Conservation (phyloP, 176 grass and related monocot species). For the Pontederia crassipes region DNA sequence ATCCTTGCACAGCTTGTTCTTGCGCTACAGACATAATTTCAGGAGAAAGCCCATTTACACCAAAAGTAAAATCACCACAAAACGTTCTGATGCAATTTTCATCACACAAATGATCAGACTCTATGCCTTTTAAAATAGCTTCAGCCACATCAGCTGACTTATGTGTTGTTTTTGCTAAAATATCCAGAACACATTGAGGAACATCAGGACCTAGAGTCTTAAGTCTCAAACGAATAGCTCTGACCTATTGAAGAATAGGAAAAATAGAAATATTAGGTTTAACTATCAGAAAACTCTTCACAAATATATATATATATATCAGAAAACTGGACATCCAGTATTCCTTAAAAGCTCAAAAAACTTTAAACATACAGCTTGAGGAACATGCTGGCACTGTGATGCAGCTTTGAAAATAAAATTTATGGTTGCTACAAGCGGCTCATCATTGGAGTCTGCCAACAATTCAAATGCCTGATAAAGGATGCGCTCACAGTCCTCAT, state of each 20-base stretch:
- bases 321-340: neutral
- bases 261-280: slow-evolving; percentile 12
- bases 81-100: slow-evolving; percentile 17
- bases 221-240: slow-evolving; percentile 56
- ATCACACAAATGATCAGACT: slow-evolving; percentile 61
- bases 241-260: slow-evolving; percentile 22
- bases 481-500: slow-evolving; percentile 53
- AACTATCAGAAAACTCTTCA: neutral
- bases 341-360: slow-evolving; percentile 10
- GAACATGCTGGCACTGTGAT: slow-evolving; percentile 66
- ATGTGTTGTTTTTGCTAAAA: slow-evolving; percentile 66
- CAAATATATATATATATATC: too few relatives aligned
- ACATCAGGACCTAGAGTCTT: slow-evolving; percentile 68
- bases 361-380: slow-evolving; percentile 55
- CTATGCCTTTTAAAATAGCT: slow-evolving; percentile 66
- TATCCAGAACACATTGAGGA: slow-evolving; percentile 60
- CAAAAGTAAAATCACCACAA: slow-evolving; percentile 28
- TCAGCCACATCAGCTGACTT: slow-evolving; percentile 59
- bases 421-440: slow-evolving; percentile 51
- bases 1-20: slow-evolving; percentile 48
- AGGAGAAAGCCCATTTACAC: slow-evolving; percentile 41
- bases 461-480: slow-evolving; percentile 53
- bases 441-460: slow-evolving; percentile 61
- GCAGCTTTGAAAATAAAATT: slow-evolving; percentile 60
- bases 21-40: slow-evolving; percentile 54